Evolutionary conservation across 371 early-diverging fungal species (phyloP).

Genomic region (Choanephora cucurbitarum): DNA sequence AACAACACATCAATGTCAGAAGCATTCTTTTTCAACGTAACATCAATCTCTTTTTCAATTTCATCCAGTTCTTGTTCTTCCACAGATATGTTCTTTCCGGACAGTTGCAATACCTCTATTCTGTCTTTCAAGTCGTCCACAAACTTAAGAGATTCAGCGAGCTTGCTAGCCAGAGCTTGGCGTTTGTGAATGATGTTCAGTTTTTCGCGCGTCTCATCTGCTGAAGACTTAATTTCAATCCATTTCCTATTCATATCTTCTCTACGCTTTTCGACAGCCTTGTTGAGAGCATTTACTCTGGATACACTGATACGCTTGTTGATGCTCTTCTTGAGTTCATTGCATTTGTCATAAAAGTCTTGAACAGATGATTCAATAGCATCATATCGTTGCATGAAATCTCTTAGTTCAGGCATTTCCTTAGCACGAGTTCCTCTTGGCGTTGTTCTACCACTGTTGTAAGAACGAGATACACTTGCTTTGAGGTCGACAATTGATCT

Average conservation of each 20-base stretch:
- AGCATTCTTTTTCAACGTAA: conserved; percentile 28
- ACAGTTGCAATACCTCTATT: conserved; percentile 42
- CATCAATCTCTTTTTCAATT: conserved; percentile 40
- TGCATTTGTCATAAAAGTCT: conserved; percentile 30
- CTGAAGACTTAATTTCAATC: conserved; percentile 33
- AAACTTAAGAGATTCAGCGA: conserved; percentile 44
- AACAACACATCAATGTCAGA: conserved; percentile 36
- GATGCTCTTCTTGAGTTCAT: conserved; percentile 28
- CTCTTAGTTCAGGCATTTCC: conserved; percentile 36
- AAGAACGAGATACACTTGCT: conserved; percentile 23
- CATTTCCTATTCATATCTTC: conserved; percentile 39
- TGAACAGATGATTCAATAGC: conserved; percentile 30
- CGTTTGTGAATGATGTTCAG: conserved; percentile 41
- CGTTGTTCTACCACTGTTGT: conserved; percentile 6
- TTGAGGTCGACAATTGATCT: conserved; percentile 34
- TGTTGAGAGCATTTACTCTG: conserved; percentile 25
- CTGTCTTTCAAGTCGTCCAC: conserved; percentile 46
- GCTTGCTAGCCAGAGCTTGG: conserved; percentile 33
- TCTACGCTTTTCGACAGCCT: conserved; percentile 34
- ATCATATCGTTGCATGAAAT: conserved; percentile 37
- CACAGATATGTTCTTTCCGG: conserved; percentile 39
- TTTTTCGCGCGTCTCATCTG: conserved; percentile 38
- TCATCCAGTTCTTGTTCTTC: conserved; percentile 47
- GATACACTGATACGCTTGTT: conserved; percentile 24
- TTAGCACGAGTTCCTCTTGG: conserved; percentile 18